Evolutionary conservation across 106 monocot species (phyloP), one percentile per base, ranked within the genome.

Genomic region (Chionographis japonica): DNA sequence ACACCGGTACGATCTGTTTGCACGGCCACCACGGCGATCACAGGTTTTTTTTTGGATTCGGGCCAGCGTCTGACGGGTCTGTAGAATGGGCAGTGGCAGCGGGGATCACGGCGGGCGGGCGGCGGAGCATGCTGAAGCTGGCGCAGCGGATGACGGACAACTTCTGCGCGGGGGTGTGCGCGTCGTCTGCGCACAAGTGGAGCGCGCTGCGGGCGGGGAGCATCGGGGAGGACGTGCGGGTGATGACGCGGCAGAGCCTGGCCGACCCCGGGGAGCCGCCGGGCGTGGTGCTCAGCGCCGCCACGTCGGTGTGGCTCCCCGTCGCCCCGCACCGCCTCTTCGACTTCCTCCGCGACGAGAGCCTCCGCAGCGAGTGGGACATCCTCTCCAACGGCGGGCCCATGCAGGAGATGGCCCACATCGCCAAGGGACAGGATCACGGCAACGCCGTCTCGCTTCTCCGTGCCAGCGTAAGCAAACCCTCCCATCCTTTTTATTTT

Each of bases 381-480:
- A 88, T 88, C 16, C 84, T 88, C 12, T 83, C 83, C 54, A 88
- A 88, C 41, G 89, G 89, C 37, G 81, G 78, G 12, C 75, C 84
- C 19, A 85, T 89, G 85, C 89, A 89, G 67, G 89, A 89, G 79
- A 82, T 89, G 81, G 81, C 81, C 35, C 89, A 85, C 66, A 89
- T 89, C 59, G 81, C 89, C 58, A 89, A 89, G 67, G 89, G 89
- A 15, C 85, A 82, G 63, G 70, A 89, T 61, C 76, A 62, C 36
- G 89, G 89, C 74, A 89, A 89, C 68, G 78, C 81, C 56, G 85
- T 89, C 79, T 89, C 89, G 19, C 79, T 89, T 60, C 85, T 89
- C 56, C 76, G 89, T 19, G 81, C 81, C 50, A 81, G 74, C 61
- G 84, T 80, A 72, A 75, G 84, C 50, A 10, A 66, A 6, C 43